Evolutionary conservation across 2,329 filamentous ascomycete species (phyloP).

Genomic region (Arthrobotrys conoides): DNA sequence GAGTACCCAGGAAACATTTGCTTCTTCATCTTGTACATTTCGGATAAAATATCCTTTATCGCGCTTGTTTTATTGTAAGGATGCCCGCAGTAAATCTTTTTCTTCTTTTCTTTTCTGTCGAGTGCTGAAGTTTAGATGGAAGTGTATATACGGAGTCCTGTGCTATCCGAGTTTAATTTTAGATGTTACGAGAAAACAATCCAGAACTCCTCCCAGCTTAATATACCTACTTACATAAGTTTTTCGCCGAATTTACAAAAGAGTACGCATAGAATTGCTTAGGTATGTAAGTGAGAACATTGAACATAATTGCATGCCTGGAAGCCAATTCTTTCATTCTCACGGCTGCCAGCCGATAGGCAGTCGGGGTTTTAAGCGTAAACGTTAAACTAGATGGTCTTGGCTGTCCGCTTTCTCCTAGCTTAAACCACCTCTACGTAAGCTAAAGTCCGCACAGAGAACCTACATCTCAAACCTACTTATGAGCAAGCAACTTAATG

Average conservation of each 20-base stretch:
- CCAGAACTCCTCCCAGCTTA: no score
- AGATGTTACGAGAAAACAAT: no score
- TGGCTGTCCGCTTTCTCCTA: slow-evolving; percentile 11
- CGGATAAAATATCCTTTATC: not conserved
- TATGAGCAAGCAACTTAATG: slow-evolving; percentile 5
- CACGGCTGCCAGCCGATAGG: not conserved
- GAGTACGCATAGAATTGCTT: no score
- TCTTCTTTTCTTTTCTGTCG: not conserved
- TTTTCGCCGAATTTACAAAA: no score
- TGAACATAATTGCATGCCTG: no score
- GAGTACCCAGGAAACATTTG: not conserved
- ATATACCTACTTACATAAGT: no score
- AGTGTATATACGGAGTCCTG: not conserved
- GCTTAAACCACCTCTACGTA: slow-evolving; percentile 15
- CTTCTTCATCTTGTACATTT: not conserved
- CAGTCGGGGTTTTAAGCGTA: not conserved
- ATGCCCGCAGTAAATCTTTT: no score
- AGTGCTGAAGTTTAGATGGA: not conserved
- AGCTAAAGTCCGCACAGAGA: slow-evolving; percentile 4
- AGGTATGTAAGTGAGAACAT: no score
- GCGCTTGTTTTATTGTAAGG: not conserved
- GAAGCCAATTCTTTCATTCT: no score
- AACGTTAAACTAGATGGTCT: not conserved
- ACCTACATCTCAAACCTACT: not conserved
- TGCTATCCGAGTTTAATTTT: not conserved